These are phyloP conservation scores for Panaeolus papilionaceus DNA, from an alignment of 768 basidiomycete genomes.

Conservation along the genomic window DNA sequence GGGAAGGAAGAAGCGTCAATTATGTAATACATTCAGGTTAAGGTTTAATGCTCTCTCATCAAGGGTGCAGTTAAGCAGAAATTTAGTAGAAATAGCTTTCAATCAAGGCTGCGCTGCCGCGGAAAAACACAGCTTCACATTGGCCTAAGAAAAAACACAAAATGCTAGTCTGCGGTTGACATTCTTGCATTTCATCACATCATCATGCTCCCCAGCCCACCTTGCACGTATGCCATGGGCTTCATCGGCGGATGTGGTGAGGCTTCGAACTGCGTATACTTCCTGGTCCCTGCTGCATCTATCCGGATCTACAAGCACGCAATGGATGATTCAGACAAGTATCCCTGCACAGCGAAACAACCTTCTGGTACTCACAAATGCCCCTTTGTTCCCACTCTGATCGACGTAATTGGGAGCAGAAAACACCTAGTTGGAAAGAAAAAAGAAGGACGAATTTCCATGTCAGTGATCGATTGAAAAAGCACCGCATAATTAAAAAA, in stretches of 20 bases:
- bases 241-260: constrained; percentile 88
- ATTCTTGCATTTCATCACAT: constrained; percentile 48
- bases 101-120: too few relatives aligned
- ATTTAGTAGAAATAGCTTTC: too few relatives aligned
- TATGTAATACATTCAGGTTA: constrained; percentile 1
- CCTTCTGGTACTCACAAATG: constrained; percentile 66
- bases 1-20: not conserved
- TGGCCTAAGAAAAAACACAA: not conserved
- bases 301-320: constrained; percentile 71
- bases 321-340: constrained; percentile 19
- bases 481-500: not conserved
- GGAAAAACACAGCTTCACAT: not conserved
- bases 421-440: constrained; percentile 63
- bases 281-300: constrained; percentile 72
- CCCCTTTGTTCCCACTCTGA: constrained; percentile 90
- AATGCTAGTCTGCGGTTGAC: not conserved
- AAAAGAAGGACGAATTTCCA: not conserved
- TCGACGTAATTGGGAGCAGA: constrained; percentile 97
- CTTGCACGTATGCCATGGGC: constrained; percentile 89
- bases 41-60: not conserved
- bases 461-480: constrained; percentile 21
- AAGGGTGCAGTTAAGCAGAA: too few relatives aligned
- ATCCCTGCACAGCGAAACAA: constrained; percentile 2
- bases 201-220: constrained; percentile 71
- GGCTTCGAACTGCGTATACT: constrained; percentile 86